Evolutionary conservation across 1,284 basidiomycete species (phyloP).

Genomic region (Leccinum subrobustum): DNA sequence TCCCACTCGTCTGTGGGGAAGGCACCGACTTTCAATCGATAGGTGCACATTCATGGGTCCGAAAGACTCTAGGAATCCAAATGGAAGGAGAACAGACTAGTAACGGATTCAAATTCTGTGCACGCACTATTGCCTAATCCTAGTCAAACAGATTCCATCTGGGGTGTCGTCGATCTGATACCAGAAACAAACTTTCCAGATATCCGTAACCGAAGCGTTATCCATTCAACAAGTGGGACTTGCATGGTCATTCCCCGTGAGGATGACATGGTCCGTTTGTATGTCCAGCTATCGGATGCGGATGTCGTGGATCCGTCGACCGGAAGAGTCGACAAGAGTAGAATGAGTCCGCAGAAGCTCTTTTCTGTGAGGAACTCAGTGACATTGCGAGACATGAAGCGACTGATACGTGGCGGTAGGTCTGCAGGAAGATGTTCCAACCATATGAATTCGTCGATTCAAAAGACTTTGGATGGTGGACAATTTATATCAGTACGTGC

Average conservation of each 20-base stretch:
- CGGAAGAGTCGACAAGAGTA: constrained; percentile 62
- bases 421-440: constrained; percentile 61
- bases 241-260: constrained; percentile 80
- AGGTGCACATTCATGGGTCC: constrained; percentile 85
- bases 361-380: constrained; percentile 45
- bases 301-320: constrained; percentile 49
- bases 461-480: constrained; percentile 76
- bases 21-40: not conserved
- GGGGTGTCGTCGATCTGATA: constrained; percentile 76
- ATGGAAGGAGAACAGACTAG: constrained; percentile 78
- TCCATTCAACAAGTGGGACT: constrained; percentile 62
- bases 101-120: not conserved
- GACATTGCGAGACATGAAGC: not conserved
- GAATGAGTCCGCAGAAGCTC: constrained; percentile 59
- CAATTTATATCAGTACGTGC: constrained; percentile 63
- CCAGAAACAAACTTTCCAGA: constrained; percentile 81
- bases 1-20: not conserved
- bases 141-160: constrained; percentile 54
- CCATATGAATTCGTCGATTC: constrained; percentile 66
- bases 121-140: not conserved
- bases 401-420: constrained; percentile 33
- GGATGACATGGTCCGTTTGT: constrained; percentile 68
- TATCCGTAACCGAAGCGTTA: constrained; percentile 63
- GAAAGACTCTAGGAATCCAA: constrained; percentile 61
- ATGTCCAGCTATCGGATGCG: constrained; percentile 64